Evolutionary conservation across 1,139 yeast species (phyloP).

Genomic region (Geotrichum macrosporum): DNA sequence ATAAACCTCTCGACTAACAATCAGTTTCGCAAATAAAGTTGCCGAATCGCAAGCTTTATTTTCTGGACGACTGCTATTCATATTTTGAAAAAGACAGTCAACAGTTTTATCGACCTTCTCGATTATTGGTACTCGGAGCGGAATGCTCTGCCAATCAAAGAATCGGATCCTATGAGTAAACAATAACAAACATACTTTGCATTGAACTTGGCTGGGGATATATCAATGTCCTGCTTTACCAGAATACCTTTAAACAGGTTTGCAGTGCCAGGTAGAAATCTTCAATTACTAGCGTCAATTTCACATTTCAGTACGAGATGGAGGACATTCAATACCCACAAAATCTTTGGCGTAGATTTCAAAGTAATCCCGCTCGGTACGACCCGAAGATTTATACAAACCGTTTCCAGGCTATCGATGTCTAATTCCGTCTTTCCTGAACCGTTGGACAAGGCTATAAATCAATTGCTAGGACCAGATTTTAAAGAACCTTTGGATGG

Average conservation of each 20-base stretch:
- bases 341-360: not conserved
- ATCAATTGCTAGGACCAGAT: not conserved
- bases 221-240: slow-evolving; percentile 10
- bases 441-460: not conserved
- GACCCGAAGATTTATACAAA: not conserved
- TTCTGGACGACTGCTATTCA: not conserved
- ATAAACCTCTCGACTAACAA: not conserved
- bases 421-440: not conserved
- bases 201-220: slow-evolving; percentile 1
- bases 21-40: not conserved
- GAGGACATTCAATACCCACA: not conserved
- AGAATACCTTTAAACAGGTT: slow-evolving; percentile 8
- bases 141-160: not conserved
- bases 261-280: slow-evolving; percentile 1
- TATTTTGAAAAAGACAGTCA: not conserved
- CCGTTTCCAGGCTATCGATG: not conserved
- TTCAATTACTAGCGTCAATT: not conserved
- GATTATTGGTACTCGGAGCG: not conserved
- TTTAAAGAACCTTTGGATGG: not conserved
- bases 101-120: not conserved
- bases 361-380: not conserved
- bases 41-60: not conserved
- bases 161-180: slow-evolving; percentile 3
- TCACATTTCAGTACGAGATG: not conserved
- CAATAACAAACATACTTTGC: slow-evolving; percentile 2